Conservation (phyloP, 106 monocot genomes). For the Allium cepa region DNA sequence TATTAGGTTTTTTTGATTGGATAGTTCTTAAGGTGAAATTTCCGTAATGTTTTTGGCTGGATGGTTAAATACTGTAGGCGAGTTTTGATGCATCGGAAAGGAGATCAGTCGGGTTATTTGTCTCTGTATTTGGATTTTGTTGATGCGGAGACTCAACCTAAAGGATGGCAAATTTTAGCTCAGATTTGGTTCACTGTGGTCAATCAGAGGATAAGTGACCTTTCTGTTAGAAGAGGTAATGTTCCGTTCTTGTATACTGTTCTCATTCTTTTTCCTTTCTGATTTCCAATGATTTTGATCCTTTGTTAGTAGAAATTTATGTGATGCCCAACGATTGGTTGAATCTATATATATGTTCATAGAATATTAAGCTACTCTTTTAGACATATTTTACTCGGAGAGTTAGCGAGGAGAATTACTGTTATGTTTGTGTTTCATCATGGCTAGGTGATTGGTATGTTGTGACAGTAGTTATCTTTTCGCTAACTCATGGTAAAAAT, state of each 20-base stretch:
- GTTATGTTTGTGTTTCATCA: too few species aligned
- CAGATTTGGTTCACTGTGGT: conserved; percentile 57
- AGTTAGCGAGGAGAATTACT: too few species aligned
- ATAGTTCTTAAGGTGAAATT: background rate
- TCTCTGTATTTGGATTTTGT: conserved; percentile 78
- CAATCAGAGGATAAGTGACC: conserved; percentile 48
- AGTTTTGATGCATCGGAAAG: conserved; percentile 58
- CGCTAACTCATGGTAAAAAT: too few species aligned
- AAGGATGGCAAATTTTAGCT: conserved; percentile 54
- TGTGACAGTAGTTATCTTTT: too few species aligned
- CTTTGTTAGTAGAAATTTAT: too few species aligned
- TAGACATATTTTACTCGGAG: too few species aligned
- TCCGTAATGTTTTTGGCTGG: background rate
- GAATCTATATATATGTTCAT: too few species aligned
- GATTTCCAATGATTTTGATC: too few species aligned
- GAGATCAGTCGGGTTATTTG: conserved; percentile 56
- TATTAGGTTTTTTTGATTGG: background rate
- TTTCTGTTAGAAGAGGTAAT: conserved; percentile 49
- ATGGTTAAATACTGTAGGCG: conserved; percentile 26
- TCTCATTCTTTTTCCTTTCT: background rate
- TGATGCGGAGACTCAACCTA: conserved; percentile 28
- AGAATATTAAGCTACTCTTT: too few species aligned
- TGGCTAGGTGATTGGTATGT: too few species aligned
- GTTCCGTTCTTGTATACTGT: background rate
- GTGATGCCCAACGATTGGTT: too few species aligned